A percentile compares a stretch with the other conserved stretches of the same genome.
phyloP scores from a whole-genome alignment of 2,329 filamentous ascomycete species.

The Dothistroma pini region DNA sequence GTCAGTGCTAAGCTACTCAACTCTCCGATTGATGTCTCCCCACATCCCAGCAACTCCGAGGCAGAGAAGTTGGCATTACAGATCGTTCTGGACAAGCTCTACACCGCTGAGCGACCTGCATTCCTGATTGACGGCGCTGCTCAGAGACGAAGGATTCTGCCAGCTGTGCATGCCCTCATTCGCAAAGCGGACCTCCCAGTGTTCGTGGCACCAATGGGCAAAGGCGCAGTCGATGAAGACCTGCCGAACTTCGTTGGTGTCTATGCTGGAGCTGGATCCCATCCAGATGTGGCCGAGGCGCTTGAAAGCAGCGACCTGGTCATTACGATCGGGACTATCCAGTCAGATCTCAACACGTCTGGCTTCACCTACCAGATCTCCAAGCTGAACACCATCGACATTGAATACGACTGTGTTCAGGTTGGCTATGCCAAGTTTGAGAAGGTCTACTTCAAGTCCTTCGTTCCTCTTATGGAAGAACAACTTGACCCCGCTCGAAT shows the following conservation, averaged over 20 bases:
- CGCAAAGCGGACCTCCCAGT: conserved; percentile 71
- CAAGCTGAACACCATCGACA: conserved; percentile 73
- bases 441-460: conserved; percentile 16
- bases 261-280: conserved; percentile 75
- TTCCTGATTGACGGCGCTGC: conserved; percentile 69
- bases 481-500: conserved; percentile 8
- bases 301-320: conserved; percentile 69
- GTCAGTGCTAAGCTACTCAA: conserved; percentile 69
- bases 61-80: conserved; percentile 80
- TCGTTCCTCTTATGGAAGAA: conserved; percentile 9
- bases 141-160: conserved; percentile 51
- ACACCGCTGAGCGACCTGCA: conserved; percentile 68
- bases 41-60: conserved; percentile 63
- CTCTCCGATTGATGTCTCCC: conserved; percentile 64
- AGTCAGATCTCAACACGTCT: conserved; percentile 77
- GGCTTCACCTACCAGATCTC: conserved; percentile 78
- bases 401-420: conserved; percentile 69
- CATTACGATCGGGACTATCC: conserved; percentile 64
- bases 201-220: conserved; percentile 89
- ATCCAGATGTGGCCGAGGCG: conserved; percentile 58
- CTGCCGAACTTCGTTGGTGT: conserved; percentile 74
- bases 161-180: conserved; percentile 68
- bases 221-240: conserved; percentile 75
- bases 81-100: conserved; percentile 69
- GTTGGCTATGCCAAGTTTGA: conserved; percentile 49